phyloP scores from a whole-genome alignment of 2,329 filamentous ascomycete genomes.

The Aspergillus sp. region DNA sequence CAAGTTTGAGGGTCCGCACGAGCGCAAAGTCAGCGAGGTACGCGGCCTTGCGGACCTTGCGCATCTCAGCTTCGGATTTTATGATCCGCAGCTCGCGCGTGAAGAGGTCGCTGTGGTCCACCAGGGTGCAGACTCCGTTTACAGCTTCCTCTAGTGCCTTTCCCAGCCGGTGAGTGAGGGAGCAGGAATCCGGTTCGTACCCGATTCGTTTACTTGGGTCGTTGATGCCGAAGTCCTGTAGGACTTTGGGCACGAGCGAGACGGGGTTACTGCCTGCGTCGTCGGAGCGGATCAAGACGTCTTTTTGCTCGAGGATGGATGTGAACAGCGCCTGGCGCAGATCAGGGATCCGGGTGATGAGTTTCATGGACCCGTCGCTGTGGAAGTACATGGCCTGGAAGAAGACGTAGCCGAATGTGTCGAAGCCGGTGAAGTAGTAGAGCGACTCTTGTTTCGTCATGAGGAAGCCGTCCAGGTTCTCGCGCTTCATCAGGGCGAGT shows the following conservation, averaged over 20 bases:
- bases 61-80: conserved; percentile 31
- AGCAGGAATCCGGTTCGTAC: conserved; percentile 39
- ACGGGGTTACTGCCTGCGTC: conserved; percentile 31
- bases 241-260: conserved; percentile 29
- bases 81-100: conserved; percentile 32
- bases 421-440: conserved; percentile 32
- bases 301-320: conserved; percentile 30
- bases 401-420: conserved; percentile 40
- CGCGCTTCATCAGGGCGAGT: conserved; percentile 30
- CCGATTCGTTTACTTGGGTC: conserved; percentile 29
- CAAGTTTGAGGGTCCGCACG: conserved; percentile 34
- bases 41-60: conserved; percentile 33
- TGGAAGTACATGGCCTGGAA: conserved; percentile 41
- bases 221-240: conserved; percentile 31
- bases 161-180: conserved; percentile 36
- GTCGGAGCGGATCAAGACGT: conserved; percentile 31
- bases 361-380: conserved; percentile 30
- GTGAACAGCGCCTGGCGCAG: conserved; percentile 36
- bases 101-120: conserved; percentile 32
- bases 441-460: conserved; percentile 37
- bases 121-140: conserved; percentile 26
- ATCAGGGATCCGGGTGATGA: conserved; percentile 31
- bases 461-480: conserved; percentile 36
- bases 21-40: conserved; percentile 37
- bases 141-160: conserved; percentile 33